phyloP scores from a whole-genome alignment of 1,284 basidiomycete species.

The Ceratobasidium sp. region DNA sequence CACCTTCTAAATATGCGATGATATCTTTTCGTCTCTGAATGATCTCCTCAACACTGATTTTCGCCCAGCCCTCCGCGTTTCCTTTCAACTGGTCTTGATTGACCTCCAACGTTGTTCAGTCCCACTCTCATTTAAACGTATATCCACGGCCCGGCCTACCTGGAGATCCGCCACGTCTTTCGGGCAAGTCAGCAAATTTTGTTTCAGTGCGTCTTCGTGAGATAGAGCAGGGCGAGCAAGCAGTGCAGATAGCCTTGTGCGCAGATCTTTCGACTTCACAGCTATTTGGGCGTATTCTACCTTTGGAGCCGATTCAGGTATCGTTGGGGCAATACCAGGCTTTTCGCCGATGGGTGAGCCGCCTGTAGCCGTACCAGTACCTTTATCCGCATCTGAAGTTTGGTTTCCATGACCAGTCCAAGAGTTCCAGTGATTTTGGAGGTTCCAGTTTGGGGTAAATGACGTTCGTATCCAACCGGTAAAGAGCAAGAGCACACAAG shows the following conservation, averaged over 20 bases:
- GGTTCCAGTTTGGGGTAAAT: conserved; percentile 27
- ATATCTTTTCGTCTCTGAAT: conserved; percentile 51
- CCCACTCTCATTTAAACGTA: background rate
- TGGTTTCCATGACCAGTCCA: conserved; percentile 3
- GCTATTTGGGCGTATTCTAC: conserved; percentile 4
- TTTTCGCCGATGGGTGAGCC: conserved; percentile 15
- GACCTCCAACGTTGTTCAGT: conserved; percentile 50
- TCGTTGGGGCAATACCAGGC: conserved; percentile 18
- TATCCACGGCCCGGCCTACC: conserved; percentile 13
- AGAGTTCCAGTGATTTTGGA: conserved; percentile 25
- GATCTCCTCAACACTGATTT: conserved; percentile 51
- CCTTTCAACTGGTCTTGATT: conserved; percentile 56
- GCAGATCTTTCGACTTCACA: conserved; percentile 2
- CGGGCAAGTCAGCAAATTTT: conserved; percentile 43
- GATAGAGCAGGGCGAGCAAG: conserved; percentile 41
- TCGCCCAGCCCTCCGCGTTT: conserved; percentile 54
- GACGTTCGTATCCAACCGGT: conserved; percentile 34
- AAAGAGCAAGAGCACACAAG: background rate
- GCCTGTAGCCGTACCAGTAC: background rate
- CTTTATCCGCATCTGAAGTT: background rate
- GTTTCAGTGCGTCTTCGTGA: conserved; percentile 25
- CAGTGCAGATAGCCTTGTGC: conserved; percentile 13
- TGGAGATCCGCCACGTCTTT: conserved; percentile 43
- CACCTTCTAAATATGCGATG: conserved; percentile 52
- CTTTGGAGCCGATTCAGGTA: background rate